Conservation (phyloP, 163 green algal genomes). For the Chlamydomonas reinhardtii region DNA sequence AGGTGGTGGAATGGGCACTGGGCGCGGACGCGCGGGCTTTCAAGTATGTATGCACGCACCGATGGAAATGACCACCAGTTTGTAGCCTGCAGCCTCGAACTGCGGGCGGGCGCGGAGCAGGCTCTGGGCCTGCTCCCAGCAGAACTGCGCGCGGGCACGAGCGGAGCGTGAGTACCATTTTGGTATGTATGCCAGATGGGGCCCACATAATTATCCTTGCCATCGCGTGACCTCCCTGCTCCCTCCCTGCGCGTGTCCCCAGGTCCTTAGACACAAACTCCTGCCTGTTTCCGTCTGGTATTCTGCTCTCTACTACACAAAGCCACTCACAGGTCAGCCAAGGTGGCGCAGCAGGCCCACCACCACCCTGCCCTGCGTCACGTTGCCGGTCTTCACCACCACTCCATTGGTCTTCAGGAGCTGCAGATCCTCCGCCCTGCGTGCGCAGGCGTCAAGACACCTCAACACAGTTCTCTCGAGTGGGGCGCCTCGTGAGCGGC, state of each 20-base stretch:
- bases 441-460: no score
- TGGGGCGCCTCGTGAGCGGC: no score
- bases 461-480: no score
- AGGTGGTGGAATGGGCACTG: no score
- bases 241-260: no score
- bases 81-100: constrained; percentile 20
- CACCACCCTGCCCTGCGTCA: constrained; percentile 2
- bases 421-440: not conserved
- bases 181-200: not conserved
- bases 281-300: no score
- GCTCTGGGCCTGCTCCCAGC: constrained; percentile 47
- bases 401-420: not conserved
- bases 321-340: constrained; percentile 44
- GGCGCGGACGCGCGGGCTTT: no score
- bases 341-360: constrained; percentile 42
- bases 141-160: constrained; percentile 6
- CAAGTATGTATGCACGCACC: no score
- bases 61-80: constrained; percentile 11
- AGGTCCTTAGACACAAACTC: no score
- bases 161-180: not conserved
- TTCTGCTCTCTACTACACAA: no score
- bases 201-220: no score
- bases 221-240: no score
- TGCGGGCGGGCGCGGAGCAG: constrained; percentile 11
- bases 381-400: not conserved